Base-by-base conservation (phyloP, 2,329 filamentous ascomycete genomes). In the Aspergillus fumigatiaffinis region DNA sequence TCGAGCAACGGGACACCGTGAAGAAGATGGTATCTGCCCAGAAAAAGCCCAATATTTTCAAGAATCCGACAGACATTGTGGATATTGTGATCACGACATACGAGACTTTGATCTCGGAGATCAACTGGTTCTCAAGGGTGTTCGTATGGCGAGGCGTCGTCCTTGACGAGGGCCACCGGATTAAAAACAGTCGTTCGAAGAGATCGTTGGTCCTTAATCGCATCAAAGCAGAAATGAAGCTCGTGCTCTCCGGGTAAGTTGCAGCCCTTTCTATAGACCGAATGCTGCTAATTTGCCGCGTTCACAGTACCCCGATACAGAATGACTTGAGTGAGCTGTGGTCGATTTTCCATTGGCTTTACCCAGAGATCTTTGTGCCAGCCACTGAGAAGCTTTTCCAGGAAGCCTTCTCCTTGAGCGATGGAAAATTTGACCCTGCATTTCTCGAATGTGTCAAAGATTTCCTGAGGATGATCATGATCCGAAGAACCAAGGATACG, bases 241-340 rank as follows among this genome's bases (percentile, higher is more conserved):
- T 83, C 8, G 76, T 83, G 0, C 64, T 20, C 1, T 42, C 21
- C 7, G 9, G 21, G 2, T 38, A 51, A 29, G 28, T 20, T 32
- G 21, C 44, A 26, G 23, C 12, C 23, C 44, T 25, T 23, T 50
- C 14, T 2, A 3, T 20, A 3, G 21, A 29, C 14, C 1, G 3
- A 53, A 9, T 4, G 3, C 14, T 1, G 50, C 52, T 56, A 28
- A 54, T 26, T 20, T 32, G 20, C 38, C 21, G n/a, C 14, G 14
- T 4, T 29, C 21, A 21, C 20, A 70, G 67, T 0, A 86, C 84
- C 0, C 84, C 83, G 0, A 72, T 86, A 0, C 84, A 86, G 58
- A 86, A 86, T 58, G 82, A 86, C 54, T 69, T 86, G 0, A 70
- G 73, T 1, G 83, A 86, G 64, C 73, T 85, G 58, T 86, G 83